Evolutionary conservation across 805 yeast genomes (phyloP).

Genomic region (Yueomyces sinensis): DNA sequence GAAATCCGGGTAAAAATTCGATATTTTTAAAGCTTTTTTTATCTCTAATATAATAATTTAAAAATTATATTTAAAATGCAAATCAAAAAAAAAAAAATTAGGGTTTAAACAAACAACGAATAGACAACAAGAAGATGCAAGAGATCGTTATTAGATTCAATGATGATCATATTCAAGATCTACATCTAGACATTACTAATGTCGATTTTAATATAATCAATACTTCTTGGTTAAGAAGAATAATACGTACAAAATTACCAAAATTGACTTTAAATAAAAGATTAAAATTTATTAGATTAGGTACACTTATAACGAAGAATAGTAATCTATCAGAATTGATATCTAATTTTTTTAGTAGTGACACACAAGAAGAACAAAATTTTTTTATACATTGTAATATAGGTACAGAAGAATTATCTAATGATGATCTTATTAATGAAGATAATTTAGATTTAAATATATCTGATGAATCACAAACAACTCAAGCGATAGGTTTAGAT

Average conservation of each 20-base stretch:
- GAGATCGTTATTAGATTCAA: slow-evolving; percentile 17
- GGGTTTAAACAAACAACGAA: background rate
- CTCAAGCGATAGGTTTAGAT: slow-evolving; percentile 73
- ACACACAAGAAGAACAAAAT: slow-evolving; percentile 10
- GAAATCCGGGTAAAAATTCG: slow-evolving; percentile 4
- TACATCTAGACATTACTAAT: slow-evolving; percentile 15
- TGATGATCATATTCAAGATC: slow-evolving; percentile 16
- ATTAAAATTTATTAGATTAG: slow-evolving; percentile 19
- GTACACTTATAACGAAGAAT: slow-evolving; percentile 14
- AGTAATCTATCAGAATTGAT: slow-evolving; percentile 9
- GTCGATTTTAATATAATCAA: slow-evolving; percentile 11
- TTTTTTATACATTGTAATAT: slow-evolving; percentile 71
- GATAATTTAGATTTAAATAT: slow-evolving; percentile 28
- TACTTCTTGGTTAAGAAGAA: slow-evolving; percentile 17
- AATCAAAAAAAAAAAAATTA: no score
- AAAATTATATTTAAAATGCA: no score
- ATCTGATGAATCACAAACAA: slow-evolving; percentile 16
- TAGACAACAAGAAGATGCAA: background rate
- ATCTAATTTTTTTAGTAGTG: slow-evolving; percentile 6
- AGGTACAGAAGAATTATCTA: slow-evolving; percentile 33
- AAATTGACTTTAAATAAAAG: slow-evolving; percentile 8
- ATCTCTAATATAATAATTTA: no score
- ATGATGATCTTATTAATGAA: slow-evolving; percentile 42
- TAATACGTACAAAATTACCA: slow-evolving; percentile 15
- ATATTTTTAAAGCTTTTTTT: no score